phyloP scores from a whole-genome alignment of 1,284 basidiomycete species.

The Boletus smithii region DNA sequence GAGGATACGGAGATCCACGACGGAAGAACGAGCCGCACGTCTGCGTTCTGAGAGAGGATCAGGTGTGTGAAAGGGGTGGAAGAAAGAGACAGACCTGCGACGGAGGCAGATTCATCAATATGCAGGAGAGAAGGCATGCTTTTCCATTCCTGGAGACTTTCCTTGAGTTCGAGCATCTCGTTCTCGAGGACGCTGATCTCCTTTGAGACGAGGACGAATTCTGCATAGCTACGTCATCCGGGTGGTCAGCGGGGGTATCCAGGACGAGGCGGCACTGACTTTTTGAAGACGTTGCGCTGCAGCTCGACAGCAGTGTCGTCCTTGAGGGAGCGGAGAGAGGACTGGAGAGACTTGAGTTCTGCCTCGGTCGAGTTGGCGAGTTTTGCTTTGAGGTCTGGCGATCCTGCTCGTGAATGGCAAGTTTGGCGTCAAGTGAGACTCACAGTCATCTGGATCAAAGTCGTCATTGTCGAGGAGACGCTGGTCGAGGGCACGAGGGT shows the following conservation, averaged over 20 bases:
- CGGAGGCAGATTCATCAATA: conserved; percentile 73
- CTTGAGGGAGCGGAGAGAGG: conserved; percentile 60
- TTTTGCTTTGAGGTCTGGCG: conserved; percentile 66
- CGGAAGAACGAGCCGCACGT: conserved; percentile 79
- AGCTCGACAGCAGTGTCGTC: conserved; percentile 68
- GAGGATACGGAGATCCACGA: conserved; percentile 89
- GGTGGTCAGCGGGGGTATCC: conserved; percentile 1
- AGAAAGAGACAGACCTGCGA: conserved; percentile 39
- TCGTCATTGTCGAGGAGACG: conserved; percentile 69
- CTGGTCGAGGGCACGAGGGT: conserved; percentile 45
- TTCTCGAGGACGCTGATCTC: conserved; percentile 96
- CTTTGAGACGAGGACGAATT: conserved; percentile 95
- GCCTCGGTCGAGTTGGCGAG: conserved; percentile 79
- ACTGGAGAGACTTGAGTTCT: conserved; percentile 70
- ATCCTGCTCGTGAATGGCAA: not conserved
- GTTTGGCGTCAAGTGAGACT: conserved; percentile 27
- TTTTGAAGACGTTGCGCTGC: conserved; percentile 86
- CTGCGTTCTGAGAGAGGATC: conserved; percentile 43
- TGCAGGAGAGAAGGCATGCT: conserved; percentile 90
- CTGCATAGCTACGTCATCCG: conserved; percentile 71
- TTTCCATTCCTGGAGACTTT: conserved; percentile 92
- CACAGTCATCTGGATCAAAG: conserved; percentile 82
- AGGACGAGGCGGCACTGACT: conserved; percentile 46
- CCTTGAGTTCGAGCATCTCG: conserved; percentile 97
- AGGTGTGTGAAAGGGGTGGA: conserved; percentile 2